Percentiles rank a stretch among this genome's conserved stretches.
Conservation (phyloP, 768 basidiomycete genomes). For the Nidularia pulvinata region DNA sequence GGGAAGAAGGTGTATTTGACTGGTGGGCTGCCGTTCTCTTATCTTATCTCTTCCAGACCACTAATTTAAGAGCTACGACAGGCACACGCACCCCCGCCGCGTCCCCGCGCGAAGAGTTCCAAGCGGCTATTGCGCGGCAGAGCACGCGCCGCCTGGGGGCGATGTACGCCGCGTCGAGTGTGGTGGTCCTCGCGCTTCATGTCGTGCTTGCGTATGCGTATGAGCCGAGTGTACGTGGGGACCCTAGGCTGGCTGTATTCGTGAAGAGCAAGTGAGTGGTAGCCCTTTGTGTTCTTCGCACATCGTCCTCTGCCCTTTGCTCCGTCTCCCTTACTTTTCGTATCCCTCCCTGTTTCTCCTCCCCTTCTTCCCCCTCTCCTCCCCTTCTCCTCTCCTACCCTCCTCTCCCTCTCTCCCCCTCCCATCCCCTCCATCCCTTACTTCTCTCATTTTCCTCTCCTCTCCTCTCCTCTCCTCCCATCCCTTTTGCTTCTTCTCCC, state of each 20-base stretch:
- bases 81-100: conserved; percentile 46
- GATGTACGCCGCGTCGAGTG: conserved; percentile 46
- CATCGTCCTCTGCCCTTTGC: no score
- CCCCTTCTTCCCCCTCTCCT: no score
- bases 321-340: no score
- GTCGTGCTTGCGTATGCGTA: conserved; percentile 29
- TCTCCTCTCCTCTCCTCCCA: no score
- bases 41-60: background rate
- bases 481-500: no score
- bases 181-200: conserved; percentile 41
- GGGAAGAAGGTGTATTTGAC: conserved; percentile 59
- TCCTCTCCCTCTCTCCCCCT: no score
- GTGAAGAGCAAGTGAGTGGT: conserved; percentile 70
- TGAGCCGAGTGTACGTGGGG: conserved; percentile 25
- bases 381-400: no score
- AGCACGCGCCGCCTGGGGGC: conserved; percentile 42
- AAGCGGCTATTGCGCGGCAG: conserved; percentile 41
- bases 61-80: conserved; percentile 15
- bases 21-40: conserved; percentile 35
- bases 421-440: no score
- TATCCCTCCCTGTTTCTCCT: no score
- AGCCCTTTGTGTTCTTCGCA: no score
- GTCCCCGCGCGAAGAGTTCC: conserved; percentile 52
- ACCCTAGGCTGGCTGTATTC: conserved; percentile 52
- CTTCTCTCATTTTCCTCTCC: no score